Evolutionary conservation across 805 yeast genomes (phyloP).

Genomic region (Candida arabinofermentans): DNA sequence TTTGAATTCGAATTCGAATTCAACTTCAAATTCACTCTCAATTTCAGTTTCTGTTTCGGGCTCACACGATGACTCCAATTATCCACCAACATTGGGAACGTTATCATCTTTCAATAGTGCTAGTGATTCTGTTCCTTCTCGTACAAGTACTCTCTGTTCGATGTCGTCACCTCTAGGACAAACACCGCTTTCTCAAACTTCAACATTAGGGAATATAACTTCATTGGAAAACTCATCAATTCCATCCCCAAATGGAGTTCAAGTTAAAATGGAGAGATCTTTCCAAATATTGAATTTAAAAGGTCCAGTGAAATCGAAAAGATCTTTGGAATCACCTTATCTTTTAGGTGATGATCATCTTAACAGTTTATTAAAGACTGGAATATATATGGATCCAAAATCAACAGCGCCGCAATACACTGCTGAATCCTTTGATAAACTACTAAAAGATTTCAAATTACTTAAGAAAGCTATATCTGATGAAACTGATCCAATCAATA

Average conservation of each 20-base stretch:
- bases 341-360: slow-evolving; percentile 6
- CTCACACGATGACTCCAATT: too few relatives aligned
- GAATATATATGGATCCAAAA: background rate
- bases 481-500: slow-evolving; percentile 8
- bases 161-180: background rate
- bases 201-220: background rate
- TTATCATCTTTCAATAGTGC: too few relatives aligned
- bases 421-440: slow-evolving; percentile 1
- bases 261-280: background rate
- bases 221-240: background rate
- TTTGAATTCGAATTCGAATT: too few relatives aligned
- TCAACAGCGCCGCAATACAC: background rate
- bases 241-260: background rate
- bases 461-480: slow-evolving; percentile 15
- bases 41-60: too few relatives aligned
- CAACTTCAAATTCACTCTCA: too few relatives aligned
- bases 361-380: slow-evolving; percentile 3
- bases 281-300: slow-evolving; percentile 1
- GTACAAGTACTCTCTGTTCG: too few relatives aligned
- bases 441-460: slow-evolving; percentile 3
- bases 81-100: too few relatives aligned
- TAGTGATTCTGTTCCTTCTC: background rate
- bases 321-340: background rate
- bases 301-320: background rate
- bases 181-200: background rate